Evolutionary conservation across 2,329 filamentous ascomycete species (phyloP).

Genomic region (Cladosporium velox): DNA sequence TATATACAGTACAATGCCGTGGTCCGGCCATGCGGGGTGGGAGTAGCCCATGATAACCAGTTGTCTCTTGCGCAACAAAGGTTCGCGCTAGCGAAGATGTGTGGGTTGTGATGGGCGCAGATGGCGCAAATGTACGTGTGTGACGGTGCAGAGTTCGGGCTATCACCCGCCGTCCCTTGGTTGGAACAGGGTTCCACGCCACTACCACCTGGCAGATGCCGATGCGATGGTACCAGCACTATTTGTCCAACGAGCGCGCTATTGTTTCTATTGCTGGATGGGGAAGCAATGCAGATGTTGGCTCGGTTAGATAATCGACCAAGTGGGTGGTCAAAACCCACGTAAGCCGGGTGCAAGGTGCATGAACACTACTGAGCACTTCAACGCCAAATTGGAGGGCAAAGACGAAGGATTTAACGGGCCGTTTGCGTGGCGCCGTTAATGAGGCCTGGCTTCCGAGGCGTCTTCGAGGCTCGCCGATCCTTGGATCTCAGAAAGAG

Average conservation of each 20-base stretch:
- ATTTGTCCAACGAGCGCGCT: not conserved
- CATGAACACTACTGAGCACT: not conserved
- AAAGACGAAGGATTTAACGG: not conserved
- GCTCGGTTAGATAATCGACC: not conserved
- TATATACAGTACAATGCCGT: not conserved
- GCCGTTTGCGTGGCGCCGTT: not conserved
- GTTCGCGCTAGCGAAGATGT: not conserved
- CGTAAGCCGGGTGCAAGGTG: not conserved
- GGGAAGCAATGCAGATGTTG: not conserved
- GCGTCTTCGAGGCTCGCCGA: not conserved
- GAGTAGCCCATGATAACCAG: not conserved
- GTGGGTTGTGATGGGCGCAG: constrained; percentile 2
- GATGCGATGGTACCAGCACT: not conserved
- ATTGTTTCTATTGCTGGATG: not conserved
- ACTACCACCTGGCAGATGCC: not conserved
- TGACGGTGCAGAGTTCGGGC: not conserved
- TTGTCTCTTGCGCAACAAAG: constrained; percentile 6
- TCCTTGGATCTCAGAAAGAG: not conserved
- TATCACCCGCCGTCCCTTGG: constrained; percentile 5
- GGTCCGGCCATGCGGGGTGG: not conserved
- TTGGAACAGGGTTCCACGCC: not conserved
- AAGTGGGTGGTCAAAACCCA: not conserved
- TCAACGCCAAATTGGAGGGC: not conserved
- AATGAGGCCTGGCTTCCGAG: not conserved
- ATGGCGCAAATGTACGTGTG: not conserved